phyloP scores from a whole-genome alignment of 345 rosid genomes.

The Populus alba region DNA sequence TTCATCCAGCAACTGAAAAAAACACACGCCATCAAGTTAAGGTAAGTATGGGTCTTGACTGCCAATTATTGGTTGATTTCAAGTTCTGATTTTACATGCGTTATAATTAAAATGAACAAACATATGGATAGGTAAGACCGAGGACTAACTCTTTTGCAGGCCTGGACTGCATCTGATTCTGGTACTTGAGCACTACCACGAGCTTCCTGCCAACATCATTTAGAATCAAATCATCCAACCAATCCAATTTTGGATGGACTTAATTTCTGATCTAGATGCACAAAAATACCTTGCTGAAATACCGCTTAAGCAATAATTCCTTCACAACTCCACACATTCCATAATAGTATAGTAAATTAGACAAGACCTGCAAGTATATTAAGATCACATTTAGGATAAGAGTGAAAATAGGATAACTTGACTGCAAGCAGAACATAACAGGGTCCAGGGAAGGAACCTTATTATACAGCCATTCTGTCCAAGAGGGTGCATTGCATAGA shows the following conservation, averaged over 20 bases:
- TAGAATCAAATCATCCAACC: slow-evolving; percentile 23
- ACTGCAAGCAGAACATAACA: slow-evolving; percentile 11
- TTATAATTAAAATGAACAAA: neutral
- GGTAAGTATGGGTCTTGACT: neutral
- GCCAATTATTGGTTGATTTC: neutral
- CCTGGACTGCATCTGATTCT: slow-evolving; percentile 72
- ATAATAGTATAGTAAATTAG: slow-evolving; percentile 77
- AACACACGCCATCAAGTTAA: slow-evolving; percentile 14
- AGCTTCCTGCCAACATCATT: slow-evolving; percentile 58
- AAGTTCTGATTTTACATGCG: neutral
- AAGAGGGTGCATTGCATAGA: slow-evolving; percentile 85
- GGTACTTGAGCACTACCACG: slow-evolving; percentile 75
- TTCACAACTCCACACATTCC: slow-evolving; percentile 95
- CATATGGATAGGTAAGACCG: slow-evolving; percentile 2
- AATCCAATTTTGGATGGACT: slow-evolving; percentile 11
- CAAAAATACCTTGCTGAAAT: slow-evolving; percentile 78
- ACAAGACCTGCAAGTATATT: slow-evolving; percentile 58
- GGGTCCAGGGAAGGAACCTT: slow-evolving; percentile 50
- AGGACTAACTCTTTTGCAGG: slow-evolving; percentile 77
- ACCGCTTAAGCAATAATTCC: slow-evolving; percentile 79
- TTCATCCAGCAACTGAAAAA: slow-evolving; percentile 69
- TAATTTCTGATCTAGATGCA: slow-evolving; percentile 11
- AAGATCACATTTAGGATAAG: slow-evolving; percentile 12
- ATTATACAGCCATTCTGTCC: slow-evolving; percentile 83
- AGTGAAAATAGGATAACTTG: neutral